A percentile compares a stretch with the other conserved stretches of the same genome.
Conservation (phyloP, 768 basidiomycete genomes). For the Pholiota microspora region DNA sequence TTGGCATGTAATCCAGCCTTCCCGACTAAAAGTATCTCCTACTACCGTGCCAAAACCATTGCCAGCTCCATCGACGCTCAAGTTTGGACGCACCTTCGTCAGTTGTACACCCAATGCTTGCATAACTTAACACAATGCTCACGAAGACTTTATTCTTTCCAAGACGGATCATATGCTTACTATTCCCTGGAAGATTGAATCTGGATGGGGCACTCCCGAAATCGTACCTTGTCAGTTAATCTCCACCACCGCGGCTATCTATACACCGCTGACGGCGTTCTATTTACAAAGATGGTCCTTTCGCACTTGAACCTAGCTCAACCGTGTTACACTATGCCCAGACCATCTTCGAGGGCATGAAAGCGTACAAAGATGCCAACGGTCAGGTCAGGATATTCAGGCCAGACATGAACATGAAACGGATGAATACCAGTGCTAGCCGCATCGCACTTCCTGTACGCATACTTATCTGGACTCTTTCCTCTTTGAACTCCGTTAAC, state of each 20-base stretch:
- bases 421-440: constrained; percentile 84
- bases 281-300: constrained; percentile 56
- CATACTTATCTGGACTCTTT: constrained; percentile 10
- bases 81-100: constrained; percentile 87
- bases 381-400: constrained; percentile 84
- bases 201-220: constrained; percentile 81
- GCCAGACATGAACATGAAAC: constrained; percentile 97
- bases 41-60: constrained; percentile 54
- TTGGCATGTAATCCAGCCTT: constrained; percentile 37
- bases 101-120: constrained; percentile 28
- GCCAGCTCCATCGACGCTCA: constrained; percentile 64
- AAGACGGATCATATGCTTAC: constrained; percentile 89
- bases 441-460: constrained; percentile 77
- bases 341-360: constrained; percentile 90
- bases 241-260: not conserved
- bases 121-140: constrained; percentile 6
- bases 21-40: constrained; percentile 45
- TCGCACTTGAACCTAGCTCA: constrained; percentile 72
- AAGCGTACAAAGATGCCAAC: constrained; percentile 77
- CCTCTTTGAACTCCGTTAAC: not conserved
- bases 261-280: constrained; percentile 5
- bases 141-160: constrained; percentile 4
- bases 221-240: constrained; percentile 75
- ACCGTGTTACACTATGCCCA: constrained; percentile 93
- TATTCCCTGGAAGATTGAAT: constrained; percentile 65